phyloP scores from a whole-genome alignment of 129 eudicot species.

The Escallonia rubra region DNA sequence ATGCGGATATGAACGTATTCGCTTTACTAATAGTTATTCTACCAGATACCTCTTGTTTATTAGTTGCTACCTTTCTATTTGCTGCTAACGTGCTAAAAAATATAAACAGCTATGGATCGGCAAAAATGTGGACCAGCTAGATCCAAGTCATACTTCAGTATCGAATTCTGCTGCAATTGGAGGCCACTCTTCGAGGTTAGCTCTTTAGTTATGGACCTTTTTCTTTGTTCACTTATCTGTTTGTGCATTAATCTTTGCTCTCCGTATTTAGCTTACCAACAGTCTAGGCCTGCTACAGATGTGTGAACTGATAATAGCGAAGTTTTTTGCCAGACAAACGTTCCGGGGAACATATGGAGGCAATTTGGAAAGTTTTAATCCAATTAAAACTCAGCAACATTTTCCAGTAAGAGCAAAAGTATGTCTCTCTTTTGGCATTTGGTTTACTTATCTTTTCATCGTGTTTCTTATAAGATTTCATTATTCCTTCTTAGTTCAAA shows the following conservation, averaged over 20 bases:
- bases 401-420: constrained; percentile 29
- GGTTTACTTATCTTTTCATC: not conserved
- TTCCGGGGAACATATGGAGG: constrained; percentile 16
- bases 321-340: constrained; percentile 11
- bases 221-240: not conserved
- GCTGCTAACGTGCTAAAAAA: not conserved
- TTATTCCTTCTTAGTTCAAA: not conserved
- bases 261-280: not conserved
- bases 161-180: constrained; percentile 12
- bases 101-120: constrained; percentile 27
- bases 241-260: not conserved
- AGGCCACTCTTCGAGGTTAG: constrained; percentile 24
- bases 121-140: constrained; percentile 19
- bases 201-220: not conserved
- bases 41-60: constrained; percentile 1
- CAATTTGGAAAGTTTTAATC: constrained; percentile 13
- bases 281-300: not conserved
- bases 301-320: not conserved
- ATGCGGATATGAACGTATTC: constrained; percentile 41
- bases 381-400: constrained; percentile 33
- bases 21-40: not conserved
- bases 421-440: constrained; percentile 4
- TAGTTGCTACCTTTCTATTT: not conserved
- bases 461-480: not conserved
- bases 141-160: constrained; percentile 22